Conservation (phyloP, 306 rosid species). For the Geum urbanum region DNA sequence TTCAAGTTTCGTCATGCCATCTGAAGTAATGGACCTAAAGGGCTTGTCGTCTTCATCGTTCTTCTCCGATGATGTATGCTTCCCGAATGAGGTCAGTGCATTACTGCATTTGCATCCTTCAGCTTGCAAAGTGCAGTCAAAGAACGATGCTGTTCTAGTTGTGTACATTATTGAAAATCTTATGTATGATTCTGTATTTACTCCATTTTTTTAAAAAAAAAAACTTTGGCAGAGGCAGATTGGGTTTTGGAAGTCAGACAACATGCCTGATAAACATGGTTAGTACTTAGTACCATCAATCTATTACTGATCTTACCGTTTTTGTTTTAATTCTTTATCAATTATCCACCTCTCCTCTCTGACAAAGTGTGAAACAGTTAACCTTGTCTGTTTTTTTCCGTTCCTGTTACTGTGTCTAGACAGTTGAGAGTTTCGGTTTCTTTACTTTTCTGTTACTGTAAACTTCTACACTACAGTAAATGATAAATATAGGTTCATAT, state of each 20-base stretch:
- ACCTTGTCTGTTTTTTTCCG: neutral
- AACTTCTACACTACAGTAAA: neutral
- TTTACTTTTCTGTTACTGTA: neutral
- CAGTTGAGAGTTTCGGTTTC: neutral
- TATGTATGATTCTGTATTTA: slow-evolving; percentile 12
- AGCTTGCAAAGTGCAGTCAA: slow-evolving; percentile 6
- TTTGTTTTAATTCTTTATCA: slow-evolving; percentile 1
- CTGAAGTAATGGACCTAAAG: slow-evolving; percentile 37
- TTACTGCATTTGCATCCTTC: slow-evolving; percentile 1
- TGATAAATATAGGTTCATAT: neutral
- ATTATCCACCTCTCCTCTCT: neutral
- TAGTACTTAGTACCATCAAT: slow-evolving; percentile 43
- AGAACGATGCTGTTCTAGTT: slow-evolving; percentile 9
- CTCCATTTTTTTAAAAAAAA: slow-evolving; percentile 12
- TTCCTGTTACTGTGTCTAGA: neutral
- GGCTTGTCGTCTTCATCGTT: slow-evolving; percentile 43
- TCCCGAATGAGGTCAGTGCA: slow-evolving; percentile 48
- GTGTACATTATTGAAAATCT: neutral
- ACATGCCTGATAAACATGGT: slow-evolving; percentile 40
- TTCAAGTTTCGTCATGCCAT: slow-evolving; percentile 40
- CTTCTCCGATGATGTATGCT: slow-evolving; percentile 44
- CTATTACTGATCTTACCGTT: slow-evolving; percentile 6
- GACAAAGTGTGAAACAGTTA: neutral
- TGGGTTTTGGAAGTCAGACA: slow-evolving; percentile 53
- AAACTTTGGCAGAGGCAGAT: slow-evolving; percentile 40